Evolutionary conservation across 2,329 filamentous ascomycete species (phyloP), one percentile per base, ranked within the genome.

Genomic region (Pyricularia sp.): DNA sequence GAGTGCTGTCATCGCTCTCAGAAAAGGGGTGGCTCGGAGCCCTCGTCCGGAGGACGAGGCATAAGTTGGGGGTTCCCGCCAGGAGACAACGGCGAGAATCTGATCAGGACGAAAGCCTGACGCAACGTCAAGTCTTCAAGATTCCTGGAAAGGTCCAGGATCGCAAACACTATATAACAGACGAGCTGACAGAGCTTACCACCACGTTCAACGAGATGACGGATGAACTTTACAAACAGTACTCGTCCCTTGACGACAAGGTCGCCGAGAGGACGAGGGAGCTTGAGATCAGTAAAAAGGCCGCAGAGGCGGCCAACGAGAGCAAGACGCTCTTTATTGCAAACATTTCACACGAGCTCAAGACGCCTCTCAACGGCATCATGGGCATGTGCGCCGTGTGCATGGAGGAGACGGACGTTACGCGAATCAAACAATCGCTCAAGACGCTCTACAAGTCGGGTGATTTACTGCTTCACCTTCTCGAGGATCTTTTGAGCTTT

Each of bases 311-410:
- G n/a, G 94, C 94, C 3, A 97, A 97, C 74, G 92, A 97, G 79
- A 96, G 92, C 83, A 99, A 99, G 81, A 98, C 95, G 0, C 83
- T 98, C 10, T 98, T 98, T 80, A 96, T 99, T 71, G 95, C 95
- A 23, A 98, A 98, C 74, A 97, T 98, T 67, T 90, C 88, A 0
- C 88, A 90, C 73, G 87, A 98, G 78, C 84, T 99, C 50, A 96
- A 97, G 76, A 99, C 95, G 1, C 95, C 95, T 0, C 84, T 98
- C 69, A 98, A 98, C 75, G 95, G 94, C 14, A 97, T 98, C 66
- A 84, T 99, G 74, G 95, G 95, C 70, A 95, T 97, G 90, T 94
- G 91, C 73, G 91, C 93, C 0, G 91, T 97, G 0, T 95, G 92
- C 78, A 95, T 97, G 92, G 91, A 93, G 72, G 93, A 97, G 77